Evolutionary conservation across 768 basidiomycete species (phyloP), one percentile per base, ranked within the genome.

Genomic region (Lactifluus echinatus): DNA sequence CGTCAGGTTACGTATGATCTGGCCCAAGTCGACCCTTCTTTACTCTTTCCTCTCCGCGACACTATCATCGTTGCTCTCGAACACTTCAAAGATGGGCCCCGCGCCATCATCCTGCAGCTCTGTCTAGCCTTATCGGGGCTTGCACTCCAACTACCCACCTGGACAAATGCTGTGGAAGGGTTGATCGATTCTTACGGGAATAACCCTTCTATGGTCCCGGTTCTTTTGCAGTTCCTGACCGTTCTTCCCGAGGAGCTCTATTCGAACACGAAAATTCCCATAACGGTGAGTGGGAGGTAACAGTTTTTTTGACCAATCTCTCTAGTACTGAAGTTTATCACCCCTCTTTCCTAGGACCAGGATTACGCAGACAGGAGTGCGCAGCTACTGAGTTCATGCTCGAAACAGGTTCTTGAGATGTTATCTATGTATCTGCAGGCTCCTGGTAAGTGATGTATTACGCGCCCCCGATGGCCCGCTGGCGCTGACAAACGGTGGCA

Each of bases 1-100:
- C 66, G 68, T 71, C 55, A 99, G 96, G 92, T 98, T 63, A 90
- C 85, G 12, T 98, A 93, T 72, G 96, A 99, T 79, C 81, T 99
- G 46, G 73, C 84, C 53, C 91, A 97, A 80, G 84, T 99, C 45
- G 82, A 88, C 62, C 68, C 75, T 2, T 74, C 80, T 36, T 83
- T 92, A 62, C 77, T 87, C 14, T 75, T 85, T 29, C 77, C 86
- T n/a, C 75, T 98, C 54, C 83, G 93, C 46, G 92, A 96, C 69
- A 94, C 93, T 2, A 76, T 99, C 56, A 67, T 98, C 57, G 70
- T 83, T 29, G 89, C 89, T 2, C 73, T 99, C 49, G 72, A 86
- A 63, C 75, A 72, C 54, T 87, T 89, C 70, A 79, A 85, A 52
- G 68, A 76, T 43, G 94, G 94, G 4, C 89, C 91, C 5, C 81